phyloP scores from a whole-genome alignment of 2,329 filamentous ascomycete species.

The Bipolaris cookei region DNA sequence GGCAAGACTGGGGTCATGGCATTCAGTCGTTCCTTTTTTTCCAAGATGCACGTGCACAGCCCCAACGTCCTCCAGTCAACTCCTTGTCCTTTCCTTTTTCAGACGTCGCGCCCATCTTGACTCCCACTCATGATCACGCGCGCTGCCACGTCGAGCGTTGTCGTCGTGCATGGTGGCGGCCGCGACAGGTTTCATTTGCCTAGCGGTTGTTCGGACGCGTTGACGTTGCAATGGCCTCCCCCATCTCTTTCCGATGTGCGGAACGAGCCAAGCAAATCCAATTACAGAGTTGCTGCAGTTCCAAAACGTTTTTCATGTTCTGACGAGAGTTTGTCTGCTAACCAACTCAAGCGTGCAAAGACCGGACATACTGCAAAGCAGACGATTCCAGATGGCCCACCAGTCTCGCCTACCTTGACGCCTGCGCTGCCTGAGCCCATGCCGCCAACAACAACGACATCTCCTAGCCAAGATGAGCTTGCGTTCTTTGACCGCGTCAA shows the following conservation, averaged over 20 bases:
- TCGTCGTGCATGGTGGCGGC: background rate
- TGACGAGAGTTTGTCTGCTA: conserved; percentile 5
- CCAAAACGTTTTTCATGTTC: background rate
- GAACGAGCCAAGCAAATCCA: background rate
- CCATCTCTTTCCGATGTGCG: background rate
- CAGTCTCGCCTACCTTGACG: conserved; percentile 84
- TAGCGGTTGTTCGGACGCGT: background rate
- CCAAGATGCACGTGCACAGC: conserved; percentile 7
- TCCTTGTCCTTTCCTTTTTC: background rate
- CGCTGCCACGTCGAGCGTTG: background rate
- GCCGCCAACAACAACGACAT: conserved; percentile 72
- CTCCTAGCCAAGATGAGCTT: conserved; percentile 83
- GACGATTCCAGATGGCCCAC: conserved; percentile 62
- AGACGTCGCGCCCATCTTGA: background rate
- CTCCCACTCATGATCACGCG: background rate
- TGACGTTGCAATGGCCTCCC: background rate
- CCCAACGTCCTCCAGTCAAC: background rate
- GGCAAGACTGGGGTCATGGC: conserved; percentile 5
- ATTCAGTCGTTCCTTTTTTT: conserved; percentile 10
- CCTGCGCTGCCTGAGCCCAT: conserved; percentile 88
- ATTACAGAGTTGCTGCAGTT: background rate
- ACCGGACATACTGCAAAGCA: conserved; percentile 68
- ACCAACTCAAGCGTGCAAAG: conserved; percentile 67
- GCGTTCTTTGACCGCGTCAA: conserved; percentile 96
- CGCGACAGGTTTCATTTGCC: background rate